Percentiles rank a stretch among this genome's conserved stretches.
Conservation (phyloP, 2,329 filamentous ascomycete species). For the Talaromyces islandicus region DNA sequence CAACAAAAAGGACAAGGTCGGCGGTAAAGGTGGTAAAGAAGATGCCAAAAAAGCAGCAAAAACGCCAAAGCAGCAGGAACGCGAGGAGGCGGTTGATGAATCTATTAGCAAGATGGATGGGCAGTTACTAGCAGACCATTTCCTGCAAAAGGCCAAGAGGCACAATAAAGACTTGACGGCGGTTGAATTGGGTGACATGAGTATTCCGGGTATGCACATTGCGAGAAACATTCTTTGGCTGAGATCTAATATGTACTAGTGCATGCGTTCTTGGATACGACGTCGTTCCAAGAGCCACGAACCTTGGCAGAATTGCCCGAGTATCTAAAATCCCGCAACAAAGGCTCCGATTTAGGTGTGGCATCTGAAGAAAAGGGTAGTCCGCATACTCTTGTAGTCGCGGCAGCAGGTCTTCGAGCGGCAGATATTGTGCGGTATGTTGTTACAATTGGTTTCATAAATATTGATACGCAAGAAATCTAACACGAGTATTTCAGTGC, state of each 20-base stretch:
- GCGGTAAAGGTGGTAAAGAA: constrained; percentile 21
- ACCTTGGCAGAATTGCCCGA: constrained; percentile 65
- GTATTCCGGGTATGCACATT: constrained; percentile 61
- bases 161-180: constrained; percentile 76
- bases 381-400: constrained; percentile 85
- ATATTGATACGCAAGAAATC: background rate
- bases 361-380: constrained; percentile 64
- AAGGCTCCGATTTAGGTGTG: constrained; percentile 55
- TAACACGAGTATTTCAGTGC: constrained; percentile 43
- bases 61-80: constrained; percentile 40
- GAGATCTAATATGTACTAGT: constrained; percentile 41
- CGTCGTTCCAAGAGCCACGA: constrained; percentile 62
- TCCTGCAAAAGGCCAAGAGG: constrained; percentile 69
- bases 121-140: constrained; percentile 74
- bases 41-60: constrained; percentile 7
- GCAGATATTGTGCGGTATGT: constrained; percentile 71
- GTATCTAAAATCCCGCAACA: constrained; percentile 64
- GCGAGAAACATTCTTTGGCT: background rate
- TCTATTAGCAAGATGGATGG: constrained; percentile 78
- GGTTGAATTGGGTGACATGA: constrained; percentile 77
- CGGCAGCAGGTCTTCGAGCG: constrained; percentile 75
- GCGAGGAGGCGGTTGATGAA: constrained; percentile 70
- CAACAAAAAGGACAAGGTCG: constrained; percentile 21
- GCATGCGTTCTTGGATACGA: constrained; percentile 72
- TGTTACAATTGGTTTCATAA: too few relatives aligned